A percentile compares a stretch with the other conserved stretches of the same genome.
phyloP scores from a whole-genome alignment of 2,329 filamentous ascomycete genomes.

The Elsinoe fawcettii region DNA sequence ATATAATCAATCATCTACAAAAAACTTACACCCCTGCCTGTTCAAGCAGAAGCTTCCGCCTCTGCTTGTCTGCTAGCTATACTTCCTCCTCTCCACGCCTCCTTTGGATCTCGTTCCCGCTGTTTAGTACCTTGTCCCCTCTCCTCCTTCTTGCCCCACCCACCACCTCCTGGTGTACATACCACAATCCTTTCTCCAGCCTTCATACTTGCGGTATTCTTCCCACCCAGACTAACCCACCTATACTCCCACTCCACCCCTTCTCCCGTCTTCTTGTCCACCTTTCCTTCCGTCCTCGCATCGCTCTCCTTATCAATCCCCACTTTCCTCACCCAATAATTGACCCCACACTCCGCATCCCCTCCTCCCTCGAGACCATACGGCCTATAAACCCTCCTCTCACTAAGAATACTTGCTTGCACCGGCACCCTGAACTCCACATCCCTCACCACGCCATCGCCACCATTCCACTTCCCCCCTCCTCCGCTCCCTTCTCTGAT shows the following conservation, averaged over 20 bases:
- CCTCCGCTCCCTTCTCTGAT: constrained; percentile 58
- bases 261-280: constrained; percentile 18
- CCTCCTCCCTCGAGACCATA: constrained; percentile 80
- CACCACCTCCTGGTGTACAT: constrained; percentile 69
- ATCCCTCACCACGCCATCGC: constrained; percentile 68
- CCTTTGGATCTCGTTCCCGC: constrained; percentile 47
- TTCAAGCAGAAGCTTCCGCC: constrained; percentile 39
- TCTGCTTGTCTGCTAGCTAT: constrained; percentile 48
- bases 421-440: constrained; percentile 75
- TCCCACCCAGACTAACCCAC: constrained; percentile 65
- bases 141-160: constrained; percentile 59
- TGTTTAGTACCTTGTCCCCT: constrained; percentile 38
- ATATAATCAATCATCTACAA: constrained; percentile 7
- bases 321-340: constrained; percentile 77
- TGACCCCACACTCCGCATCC: constrained; percentile 69
- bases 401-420: constrained; percentile 70
- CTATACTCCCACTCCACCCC: constrained; percentile 36
- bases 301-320: constrained; percentile 28
- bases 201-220: constrained; percentile 71
- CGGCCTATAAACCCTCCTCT: constrained; percentile 66
- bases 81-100: constrained; percentile 54
- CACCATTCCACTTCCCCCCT: constrained; percentile 58
- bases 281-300: constrained; percentile 20
- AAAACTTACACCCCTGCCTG: neutral
- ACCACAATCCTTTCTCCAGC: constrained; percentile 71